A percentile compares a stretch with the other conserved stretches of the same genome.
phyloP scores from a whole-genome alignment of 1,284 basidiomycete genomes.

The Trichosporon inkin region DNA sequence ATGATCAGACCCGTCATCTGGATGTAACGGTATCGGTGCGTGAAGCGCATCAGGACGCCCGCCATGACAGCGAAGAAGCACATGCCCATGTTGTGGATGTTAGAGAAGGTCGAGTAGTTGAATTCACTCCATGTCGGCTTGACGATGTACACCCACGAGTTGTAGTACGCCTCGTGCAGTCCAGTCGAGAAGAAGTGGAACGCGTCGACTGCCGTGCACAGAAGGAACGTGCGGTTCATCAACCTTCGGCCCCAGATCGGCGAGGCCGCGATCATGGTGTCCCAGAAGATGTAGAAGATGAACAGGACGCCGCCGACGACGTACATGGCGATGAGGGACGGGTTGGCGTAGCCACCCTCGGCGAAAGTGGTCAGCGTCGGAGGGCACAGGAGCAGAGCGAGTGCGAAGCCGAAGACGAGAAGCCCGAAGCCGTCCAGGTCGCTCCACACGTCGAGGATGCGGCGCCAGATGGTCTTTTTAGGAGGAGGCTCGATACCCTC shows the following conservation, averaged over 20 bases:
- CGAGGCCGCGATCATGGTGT: slow-evolving; percentile 49
- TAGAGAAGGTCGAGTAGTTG: slow-evolving; percentile 36
- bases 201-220: slow-evolving; percentile 44
- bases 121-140: slow-evolving; percentile 32
- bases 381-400: slow-evolving; percentile 64
- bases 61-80: slow-evolving; percentile 46
- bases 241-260: slow-evolving; percentile 58
- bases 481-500: slow-evolving; percentile 12
- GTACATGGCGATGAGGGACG: slow-evolving; percentile 47
- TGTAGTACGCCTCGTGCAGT: slow-evolving; percentile 46
- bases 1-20: slow-evolving; percentile 35
- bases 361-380: slow-evolving; percentile 58
- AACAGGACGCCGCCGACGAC: slow-evolving; percentile 50
- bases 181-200: slow-evolving; percentile 47
- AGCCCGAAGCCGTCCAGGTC: slow-evolving; percentile 58
- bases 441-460: slow-evolving; percentile 26
- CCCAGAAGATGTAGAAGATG: slow-evolving; percentile 51
- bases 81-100: slow-evolving; percentile 43
- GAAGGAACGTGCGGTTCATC: slow-evolving; percentile 54
- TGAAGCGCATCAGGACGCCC: slow-evolving; percentile 47
- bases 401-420: slow-evolving; percentile 60
- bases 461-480: slow-evolving; percentile 14
- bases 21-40: slow-evolving; percentile 51
- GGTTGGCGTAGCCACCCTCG: slow-evolving; percentile 46
- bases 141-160: slow-evolving; percentile 48